Base-by-base conservation (phyloP, 768 basidiomycete genomes). In the Tricholomella constricta region DNA sequence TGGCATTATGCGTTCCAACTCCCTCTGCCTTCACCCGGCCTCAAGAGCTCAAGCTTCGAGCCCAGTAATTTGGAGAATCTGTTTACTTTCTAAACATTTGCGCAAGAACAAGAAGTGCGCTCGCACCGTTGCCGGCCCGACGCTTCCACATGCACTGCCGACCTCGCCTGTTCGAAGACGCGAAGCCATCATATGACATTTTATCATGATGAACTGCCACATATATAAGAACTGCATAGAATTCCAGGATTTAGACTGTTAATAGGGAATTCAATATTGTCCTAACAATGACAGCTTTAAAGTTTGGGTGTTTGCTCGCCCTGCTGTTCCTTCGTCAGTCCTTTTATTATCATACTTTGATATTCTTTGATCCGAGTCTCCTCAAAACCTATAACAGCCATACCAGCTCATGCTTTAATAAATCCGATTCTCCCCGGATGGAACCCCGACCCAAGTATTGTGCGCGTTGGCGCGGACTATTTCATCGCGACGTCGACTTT, bases 381-480 rank as follows among this genome's bases (percentile, higher is more conserved):
- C 20, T 36, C 3, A 47, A 20, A 11, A 14, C 32, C 6, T 11
- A 10, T 9, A 46, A 17, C 14, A 54, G 52, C 38, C 7, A 12
- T 6, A 17, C 19, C 42, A 12, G 46, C 17, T 8, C 11, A 52
- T 51, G 58, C 45, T 15, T 42, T 62, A 8, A 56, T 69, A 12
- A 73, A 74, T 42, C 74, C 74, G 7, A 72, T 75, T 12, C 58
- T 75, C 2, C 69, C 71, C 7, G 74, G 74, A 27, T 76, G 71
- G 71, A 75, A 74, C 46, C 72, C 74, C 11, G 74, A 75, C 57
- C 74, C 74, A 3, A 67, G 64, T 23, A 69, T 74, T 23, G 29
- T 75, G n/a, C 70, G 72, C 47, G 73, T 74, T 38, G 71, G 69
- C 11, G 46, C 63, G 1, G 71, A 74, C 57, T 76, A 74, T 49